These are phyloP conservation scores for Cotoneaster glaucophyllus DNA, from an alignment of 306 rosid species.

Conservation along the genomic window DNA sequence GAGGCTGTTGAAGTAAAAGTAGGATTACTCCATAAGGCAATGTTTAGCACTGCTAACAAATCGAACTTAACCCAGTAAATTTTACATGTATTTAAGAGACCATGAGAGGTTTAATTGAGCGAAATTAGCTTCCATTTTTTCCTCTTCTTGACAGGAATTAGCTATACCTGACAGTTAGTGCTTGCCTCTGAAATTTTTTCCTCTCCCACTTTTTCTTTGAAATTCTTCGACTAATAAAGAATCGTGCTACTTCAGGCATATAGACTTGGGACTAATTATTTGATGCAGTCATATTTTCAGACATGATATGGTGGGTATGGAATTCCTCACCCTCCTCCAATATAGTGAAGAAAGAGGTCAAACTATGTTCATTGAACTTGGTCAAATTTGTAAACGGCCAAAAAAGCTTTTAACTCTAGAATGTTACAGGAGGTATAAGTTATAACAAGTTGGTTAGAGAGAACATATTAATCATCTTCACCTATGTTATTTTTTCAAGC, in stretches of 20 bases:
- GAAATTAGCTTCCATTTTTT: neutral
- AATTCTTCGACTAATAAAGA: no score
- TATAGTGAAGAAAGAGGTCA: neutral
- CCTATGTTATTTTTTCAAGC: neutral
- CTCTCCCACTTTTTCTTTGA: neutral
- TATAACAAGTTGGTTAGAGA: neutral
- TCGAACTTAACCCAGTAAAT: neutral
- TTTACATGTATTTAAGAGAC: neutral
- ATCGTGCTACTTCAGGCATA: no score
- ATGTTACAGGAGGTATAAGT: neutral
- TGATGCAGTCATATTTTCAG: neutral
- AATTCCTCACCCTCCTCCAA: neutral
- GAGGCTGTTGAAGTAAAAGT: conserved; percentile 17
- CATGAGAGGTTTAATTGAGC: neutral
- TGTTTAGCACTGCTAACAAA: neutral
- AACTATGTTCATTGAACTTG: neutral
- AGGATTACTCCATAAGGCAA: conserved; percentile 5
- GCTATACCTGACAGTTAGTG: neutral
- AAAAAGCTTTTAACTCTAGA: neutral
- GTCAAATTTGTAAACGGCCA: neutral
- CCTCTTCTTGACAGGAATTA: neutral
- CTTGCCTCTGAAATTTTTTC: neutral
- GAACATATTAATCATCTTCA: neutral
- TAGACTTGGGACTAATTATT: neutral
- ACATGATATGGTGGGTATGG: neutral